phyloP scores from a whole-genome alignment of 306 rosid genomes.

The Adenanthera pavonina region DNA sequence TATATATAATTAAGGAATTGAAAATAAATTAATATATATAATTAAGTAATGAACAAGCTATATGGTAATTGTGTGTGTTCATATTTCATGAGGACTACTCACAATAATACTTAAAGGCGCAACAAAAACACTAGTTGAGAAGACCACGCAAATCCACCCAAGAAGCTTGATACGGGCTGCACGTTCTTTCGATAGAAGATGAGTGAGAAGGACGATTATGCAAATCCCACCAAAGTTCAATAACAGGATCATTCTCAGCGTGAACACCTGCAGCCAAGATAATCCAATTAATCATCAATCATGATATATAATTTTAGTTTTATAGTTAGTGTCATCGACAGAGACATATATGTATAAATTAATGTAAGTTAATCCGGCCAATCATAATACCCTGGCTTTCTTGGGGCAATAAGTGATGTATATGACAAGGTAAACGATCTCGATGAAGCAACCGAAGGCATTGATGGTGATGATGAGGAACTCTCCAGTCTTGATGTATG shows the following conservation, averaged over 20 bases:
- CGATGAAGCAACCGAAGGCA: slow-evolving; percentile 71
- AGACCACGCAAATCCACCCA: slow-evolving; percentile 86
- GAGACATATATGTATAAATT: no score
- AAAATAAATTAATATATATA: background rate
- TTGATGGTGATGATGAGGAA: slow-evolving; percentile 82
- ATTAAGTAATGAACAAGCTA: background rate
- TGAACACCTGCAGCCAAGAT: slow-evolving; percentile 60
- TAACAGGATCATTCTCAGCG: slow-evolving; percentile 70
- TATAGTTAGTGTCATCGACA: no score
- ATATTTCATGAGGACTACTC: background rate
- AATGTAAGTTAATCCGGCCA: no score
- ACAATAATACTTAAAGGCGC: slow-evolving; percentile 92
- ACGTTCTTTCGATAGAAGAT: slow-evolving; percentile 64
- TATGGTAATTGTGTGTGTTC: no score
- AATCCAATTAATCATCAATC: no score
- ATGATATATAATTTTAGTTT: no score
- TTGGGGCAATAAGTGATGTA: slow-evolving; percentile 73
- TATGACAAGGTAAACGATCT: slow-evolving; percentile 75
- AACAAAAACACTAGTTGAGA: slow-evolving; percentile 81
- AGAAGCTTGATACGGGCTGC: slow-evolving; percentile 61
- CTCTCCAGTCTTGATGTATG: slow-evolving; percentile 68
- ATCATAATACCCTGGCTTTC: slow-evolving; percentile 60
- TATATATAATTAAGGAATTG: background rate
- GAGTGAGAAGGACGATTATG: slow-evolving; percentile 68
- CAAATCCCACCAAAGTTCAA: slow-evolving; percentile 75